Evolutionary conservation across 1,139 yeast genomes (phyloP).

Genomic region (Cylindricascospora bacillispora): DNA sequence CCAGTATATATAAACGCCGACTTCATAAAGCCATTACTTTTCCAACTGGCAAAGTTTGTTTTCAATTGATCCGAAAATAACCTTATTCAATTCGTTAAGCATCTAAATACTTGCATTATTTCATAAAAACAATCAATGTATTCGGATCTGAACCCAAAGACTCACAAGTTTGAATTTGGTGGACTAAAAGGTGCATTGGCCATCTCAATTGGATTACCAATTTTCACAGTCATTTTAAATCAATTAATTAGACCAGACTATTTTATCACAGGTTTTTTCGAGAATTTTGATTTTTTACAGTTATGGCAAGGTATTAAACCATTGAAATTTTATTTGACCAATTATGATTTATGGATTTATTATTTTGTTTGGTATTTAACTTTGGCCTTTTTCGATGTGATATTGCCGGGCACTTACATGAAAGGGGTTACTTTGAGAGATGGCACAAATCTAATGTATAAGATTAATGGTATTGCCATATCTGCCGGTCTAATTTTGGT

Average conservation of each 20-base stretch:
- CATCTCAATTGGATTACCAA: conserved; percentile 57
- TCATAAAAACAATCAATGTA: too few species aligned
- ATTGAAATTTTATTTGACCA: conserved; percentile 19
- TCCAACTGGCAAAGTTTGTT: too few species aligned
- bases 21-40: too few species aligned
- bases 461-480: conserved; percentile 66
- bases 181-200: conserved; percentile 66
- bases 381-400: conserved; percentile 48
- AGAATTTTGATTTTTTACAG: conserved; percentile 30
- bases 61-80: too few species aligned
- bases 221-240: conserved; percentile 45
- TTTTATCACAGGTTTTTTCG: conserved; percentile 34
- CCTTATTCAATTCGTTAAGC: too few species aligned
- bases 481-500: conserved; percentile 34
- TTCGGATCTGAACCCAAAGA: conserved; percentile 49
- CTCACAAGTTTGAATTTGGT: conserved; percentile 59
- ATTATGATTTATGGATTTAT: conserved; percentile 40
- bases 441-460: conserved; percentile 55
- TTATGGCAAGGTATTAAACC: conserved; percentile 24
- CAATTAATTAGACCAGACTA: conserved; percentile 47
- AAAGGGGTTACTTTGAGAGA: conserved; percentile 67
- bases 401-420: conserved; percentile 60
- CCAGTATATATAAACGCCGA: too few species aligned
- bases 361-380: conserved; percentile 67
- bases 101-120: too few species aligned